Evolutionary conservation across 345 rosid genomes (phyloP), one percentile per base, ranked within the genome.

Genomic region (Acer yangbiense): DNA sequence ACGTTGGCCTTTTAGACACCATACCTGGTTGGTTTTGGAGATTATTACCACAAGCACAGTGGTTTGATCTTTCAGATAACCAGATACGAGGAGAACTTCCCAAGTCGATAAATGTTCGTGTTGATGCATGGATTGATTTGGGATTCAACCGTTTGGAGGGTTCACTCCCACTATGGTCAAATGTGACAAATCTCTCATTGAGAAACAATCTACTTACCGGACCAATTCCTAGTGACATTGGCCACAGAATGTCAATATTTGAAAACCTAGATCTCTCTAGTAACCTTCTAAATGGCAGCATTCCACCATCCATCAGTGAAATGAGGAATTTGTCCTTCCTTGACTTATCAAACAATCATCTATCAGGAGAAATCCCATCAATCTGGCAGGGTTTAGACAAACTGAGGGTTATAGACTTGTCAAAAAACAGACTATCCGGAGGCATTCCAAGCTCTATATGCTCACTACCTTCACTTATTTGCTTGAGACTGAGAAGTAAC

Each of bases 381-480:
- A 50, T 9, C 6, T 78, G 73, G 76, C 43, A 52, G 25, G 62
- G 61, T 3, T 3, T 66, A 32, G 1, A 23, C 1, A 6, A 52
- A 14, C 10, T 77, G 60, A 25, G 8, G 9, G 20, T 55, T 18
- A 0, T 74, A 7, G 82, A 78, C 25, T n/a, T 78, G 7, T 74
- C 82, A 50, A 69, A 41, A 29, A 86, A 86, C 69, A 52, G 16
- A 48, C 25, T 86, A 20, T 79, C 76, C 0, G 89, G 87, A 23
- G 50, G 44, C 21, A 66, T 86, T 11, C 73, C 76, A 23, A 54
- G 57, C 2, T 77, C 76, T 12, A 9, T 78, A 18, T 63, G 76
- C 29, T 71, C 17, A 1, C 21, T 57, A 1, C 57, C 14, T 75
- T 52, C 25, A 0, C 72, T 80, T 27, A 0, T 0, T 1, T 67